A percentile compares a stretch with the other conserved stretches of the same genome.
phyloP scores from a whole-genome alignment of 2,329 filamentous ascomycete species.

The Ustulina deusta region DNA sequence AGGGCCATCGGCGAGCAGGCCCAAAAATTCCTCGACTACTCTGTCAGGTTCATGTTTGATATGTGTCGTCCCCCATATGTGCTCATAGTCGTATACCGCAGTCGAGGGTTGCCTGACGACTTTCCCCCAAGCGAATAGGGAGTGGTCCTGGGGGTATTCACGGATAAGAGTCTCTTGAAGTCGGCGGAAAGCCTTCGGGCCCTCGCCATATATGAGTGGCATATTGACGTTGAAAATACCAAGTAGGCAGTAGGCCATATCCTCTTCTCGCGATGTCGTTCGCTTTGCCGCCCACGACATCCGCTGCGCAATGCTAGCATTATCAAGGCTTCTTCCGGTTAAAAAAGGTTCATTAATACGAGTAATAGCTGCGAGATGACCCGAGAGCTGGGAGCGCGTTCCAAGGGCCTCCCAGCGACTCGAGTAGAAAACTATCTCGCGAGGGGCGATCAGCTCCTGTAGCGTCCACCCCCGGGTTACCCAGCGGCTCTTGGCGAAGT shows the following conservation, averaged over 20 bases:
- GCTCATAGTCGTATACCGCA: not conserved
- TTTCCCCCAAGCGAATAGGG: constrained; percentile 45
- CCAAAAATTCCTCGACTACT: not conserved
- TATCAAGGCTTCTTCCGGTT: constrained; percentile 23
- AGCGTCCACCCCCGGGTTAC: constrained; percentile 41
- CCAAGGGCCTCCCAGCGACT: constrained; percentile 39
- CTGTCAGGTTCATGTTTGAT: not conserved
- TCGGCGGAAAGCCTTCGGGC: constrained; percentile 42
- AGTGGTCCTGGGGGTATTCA: constrained; percentile 43
- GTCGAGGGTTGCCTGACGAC: not conserved
- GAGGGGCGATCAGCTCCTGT: constrained; percentile 45
- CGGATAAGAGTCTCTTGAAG: constrained; percentile 45
- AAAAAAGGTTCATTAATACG: constrained; percentile 41
- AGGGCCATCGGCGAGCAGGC: constrained; percentile 25
- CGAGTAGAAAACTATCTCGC: constrained; percentile 42
- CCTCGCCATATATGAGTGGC: constrained; percentile 50
- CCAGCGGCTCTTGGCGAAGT: constrained; percentile 27
- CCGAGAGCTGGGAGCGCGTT: constrained; percentile 41
- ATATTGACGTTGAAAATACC: constrained; percentile 50
- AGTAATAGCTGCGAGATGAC: constrained; percentile 39
- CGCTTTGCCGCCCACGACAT: constrained; percentile 49
- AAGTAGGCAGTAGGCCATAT: constrained; percentile 48
- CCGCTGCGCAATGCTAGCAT: constrained; percentile 42
- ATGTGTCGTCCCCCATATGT: constrained; percentile 1
- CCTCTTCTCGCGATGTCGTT: constrained; percentile 44